Evolutionary conservation across 1,139 yeast species (phyloP).

Genomic region (Saccharomyces pastorianus): DNA sequence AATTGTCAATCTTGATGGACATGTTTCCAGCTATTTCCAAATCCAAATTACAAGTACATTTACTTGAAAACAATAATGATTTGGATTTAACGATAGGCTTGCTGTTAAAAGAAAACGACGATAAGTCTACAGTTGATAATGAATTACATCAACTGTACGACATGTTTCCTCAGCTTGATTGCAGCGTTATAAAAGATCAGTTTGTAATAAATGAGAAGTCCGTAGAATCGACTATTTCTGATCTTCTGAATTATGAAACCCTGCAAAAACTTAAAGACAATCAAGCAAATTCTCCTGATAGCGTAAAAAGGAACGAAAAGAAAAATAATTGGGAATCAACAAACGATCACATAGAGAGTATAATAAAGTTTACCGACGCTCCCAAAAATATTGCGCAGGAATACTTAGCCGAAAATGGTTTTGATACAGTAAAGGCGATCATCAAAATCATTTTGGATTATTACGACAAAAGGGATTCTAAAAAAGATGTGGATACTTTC

Average conservation of each 20-base stretch:
- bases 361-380: slow-evolving; percentile 17
- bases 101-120: neutral
- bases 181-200: neutral
- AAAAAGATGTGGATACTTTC: neutral
- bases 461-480: slow-evolving; percentile 1
- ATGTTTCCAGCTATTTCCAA: neutral
- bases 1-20: neutral
- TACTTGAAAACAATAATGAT: neutral
- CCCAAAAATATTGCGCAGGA: slow-evolving; percentile 14
- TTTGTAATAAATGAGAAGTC: neutral
- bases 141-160: neutral
- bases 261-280: neutral
- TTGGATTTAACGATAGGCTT: neutral
- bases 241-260: neutral
- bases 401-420: slow-evolving; percentile 13
- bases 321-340: slow-evolving; percentile 7
- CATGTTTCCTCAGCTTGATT: neutral
- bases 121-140: neutral
- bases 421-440: slow-evolving; percentile 15
- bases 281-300: neutral
- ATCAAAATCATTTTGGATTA: slow-evolving; percentile 14
- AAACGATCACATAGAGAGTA: slow-evolving; percentile 8
- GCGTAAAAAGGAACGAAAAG: neutral
- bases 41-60: neutral
- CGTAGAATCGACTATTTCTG: neutral